A percentile compares a stretch with the other conserved stretches of the same genome.
These are phyloP conservation scores for Cytospora chrysosperma DNA, from an alignment of 2,329 filamentous ascomycete genomes.

Conservation along the genomic window DNA sequence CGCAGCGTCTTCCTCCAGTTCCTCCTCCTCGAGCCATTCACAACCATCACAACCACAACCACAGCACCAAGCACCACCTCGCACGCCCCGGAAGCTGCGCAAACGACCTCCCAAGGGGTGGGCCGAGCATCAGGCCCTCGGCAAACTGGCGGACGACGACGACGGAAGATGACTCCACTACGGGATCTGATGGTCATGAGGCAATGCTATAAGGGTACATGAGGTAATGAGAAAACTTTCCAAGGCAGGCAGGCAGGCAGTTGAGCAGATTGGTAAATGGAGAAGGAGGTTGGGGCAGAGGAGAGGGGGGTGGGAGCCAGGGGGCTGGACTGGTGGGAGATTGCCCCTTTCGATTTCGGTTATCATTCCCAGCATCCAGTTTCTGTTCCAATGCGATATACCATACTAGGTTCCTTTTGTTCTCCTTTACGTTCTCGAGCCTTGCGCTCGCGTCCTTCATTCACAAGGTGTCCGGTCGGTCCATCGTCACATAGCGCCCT, in stretches of 20 bases:
- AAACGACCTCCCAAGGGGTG: conserved; percentile 39
- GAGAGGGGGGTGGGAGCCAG: no score
- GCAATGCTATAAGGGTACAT: background rate
- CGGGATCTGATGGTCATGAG: background rate
- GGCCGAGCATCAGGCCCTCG: conserved; percentile 31
- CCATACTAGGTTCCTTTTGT: conserved; percentile 8
- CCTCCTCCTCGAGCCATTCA: conserved; percentile 7
- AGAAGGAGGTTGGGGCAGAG: background rate
- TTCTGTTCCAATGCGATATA: conserved; percentile 16
- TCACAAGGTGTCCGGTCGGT: background rate
- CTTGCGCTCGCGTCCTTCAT: background rate
- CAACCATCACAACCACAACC: conserved; percentile 16
- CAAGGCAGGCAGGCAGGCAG: background rate
- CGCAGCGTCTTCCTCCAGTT: conserved; percentile 21
- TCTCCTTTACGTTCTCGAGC: background rate
- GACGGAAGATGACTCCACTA: conserved; percentile 1
- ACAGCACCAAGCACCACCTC: conserved; percentile 26
- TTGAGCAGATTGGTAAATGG: conserved; percentile 9
- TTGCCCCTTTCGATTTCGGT: background rate
- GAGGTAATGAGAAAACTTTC: conserved; percentile 3
- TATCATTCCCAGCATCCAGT: conserved; percentile 13
- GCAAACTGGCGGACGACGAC: conserved; percentile 25
- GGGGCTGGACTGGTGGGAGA: background rate
- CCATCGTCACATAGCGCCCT: background rate
- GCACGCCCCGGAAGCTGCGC: conserved; percentile 42